A percentile compares a stretch with the other conserved stretches of the same genome.
Evolutionary conservation across 139 green algal genomes (phyloP).

Genomic region (Chlamydomonas schloesseri): DNA sequence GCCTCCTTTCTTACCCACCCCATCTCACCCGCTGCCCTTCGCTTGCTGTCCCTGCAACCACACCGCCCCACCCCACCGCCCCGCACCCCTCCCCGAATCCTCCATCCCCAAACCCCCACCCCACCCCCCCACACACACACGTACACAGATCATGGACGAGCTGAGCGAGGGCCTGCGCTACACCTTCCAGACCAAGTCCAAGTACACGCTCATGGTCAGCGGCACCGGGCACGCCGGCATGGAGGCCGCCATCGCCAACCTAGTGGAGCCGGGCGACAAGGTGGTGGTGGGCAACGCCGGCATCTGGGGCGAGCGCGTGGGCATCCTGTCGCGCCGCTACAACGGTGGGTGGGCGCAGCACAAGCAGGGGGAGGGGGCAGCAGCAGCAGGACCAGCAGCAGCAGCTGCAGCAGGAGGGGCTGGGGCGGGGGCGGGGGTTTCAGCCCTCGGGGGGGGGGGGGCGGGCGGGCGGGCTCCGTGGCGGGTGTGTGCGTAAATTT

Average conservation of each 20-base stretch:
- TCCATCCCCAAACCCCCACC: neutral
- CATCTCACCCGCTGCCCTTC: no score
- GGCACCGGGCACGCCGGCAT: slow-evolving; percentile 94
- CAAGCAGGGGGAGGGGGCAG: no score
- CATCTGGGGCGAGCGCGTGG: slow-evolving; percentile 94
- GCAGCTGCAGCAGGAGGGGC: no score
- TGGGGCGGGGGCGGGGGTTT: no score
- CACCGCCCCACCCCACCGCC: no score
- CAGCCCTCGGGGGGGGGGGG: no score
- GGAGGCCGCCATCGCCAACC: slow-evolving; percentile 92
- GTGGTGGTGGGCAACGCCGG: slow-evolving; percentile 67
- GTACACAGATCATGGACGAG: slow-evolving; percentile 69
- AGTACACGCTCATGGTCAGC: slow-evolving; percentile 86
- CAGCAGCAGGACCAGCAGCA: no score
- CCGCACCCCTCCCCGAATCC: no score
- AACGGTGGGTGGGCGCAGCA: slow-evolving; percentile 68
- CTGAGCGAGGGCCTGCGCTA: slow-evolving; percentile 88
- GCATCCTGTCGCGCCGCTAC: slow-evolving; percentile 87
- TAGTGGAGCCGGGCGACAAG: slow-evolving; percentile 92
- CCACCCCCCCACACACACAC: neutral
- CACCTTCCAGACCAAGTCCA: slow-evolving; percentile 87
- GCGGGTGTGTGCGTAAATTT: no score
- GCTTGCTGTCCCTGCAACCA: no score
- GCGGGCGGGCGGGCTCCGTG: no score
- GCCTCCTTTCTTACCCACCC: no score